Evolutionary conservation across 139 green algal species (phyloP).

Genomic region (Chlamydomonas sp.): DNA sequence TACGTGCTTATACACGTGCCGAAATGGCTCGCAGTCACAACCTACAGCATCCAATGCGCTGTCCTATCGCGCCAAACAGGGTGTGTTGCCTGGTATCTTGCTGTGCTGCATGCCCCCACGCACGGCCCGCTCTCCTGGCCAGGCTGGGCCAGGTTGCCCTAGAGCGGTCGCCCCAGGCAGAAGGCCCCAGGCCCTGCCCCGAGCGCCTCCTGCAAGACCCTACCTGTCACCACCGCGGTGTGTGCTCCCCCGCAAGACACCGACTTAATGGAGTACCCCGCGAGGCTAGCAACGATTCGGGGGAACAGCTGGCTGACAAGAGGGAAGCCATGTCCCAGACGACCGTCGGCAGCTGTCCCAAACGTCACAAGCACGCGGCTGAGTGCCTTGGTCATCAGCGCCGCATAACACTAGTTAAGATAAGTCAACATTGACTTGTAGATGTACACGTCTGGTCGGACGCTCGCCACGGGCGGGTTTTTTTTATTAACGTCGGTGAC

Average conservation of each 20-base stretch:
- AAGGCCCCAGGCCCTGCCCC: no score
- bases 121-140: no score
- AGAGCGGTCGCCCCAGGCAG: no score
- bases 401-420: not conserved
- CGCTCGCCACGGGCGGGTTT: no score
- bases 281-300: constrained; percentile 52
- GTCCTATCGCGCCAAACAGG: no score
- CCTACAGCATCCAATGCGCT: no score
- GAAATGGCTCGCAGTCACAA: not conserved
- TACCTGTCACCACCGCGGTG: constrained; percentile 67
- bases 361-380: constrained; percentile 51
- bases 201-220: not conserved
- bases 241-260: constrained; percentile 74
- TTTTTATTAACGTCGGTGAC: no score
- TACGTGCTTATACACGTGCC: not conserved
- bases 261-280: constrained; percentile 38
- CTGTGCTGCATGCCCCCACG: no score
- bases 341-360: constrained; percentile 56
- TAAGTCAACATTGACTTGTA: no score
- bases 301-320: constrained; percentile 44
- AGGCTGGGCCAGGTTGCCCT: no score
- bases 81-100: no score
- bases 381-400: not conserved
- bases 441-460: no score
- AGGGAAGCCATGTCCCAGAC: constrained; percentile 55